Evolutionary conservation across 345 rosid genomes (phyloP).

Genomic region (Psidium guajava): DNA sequence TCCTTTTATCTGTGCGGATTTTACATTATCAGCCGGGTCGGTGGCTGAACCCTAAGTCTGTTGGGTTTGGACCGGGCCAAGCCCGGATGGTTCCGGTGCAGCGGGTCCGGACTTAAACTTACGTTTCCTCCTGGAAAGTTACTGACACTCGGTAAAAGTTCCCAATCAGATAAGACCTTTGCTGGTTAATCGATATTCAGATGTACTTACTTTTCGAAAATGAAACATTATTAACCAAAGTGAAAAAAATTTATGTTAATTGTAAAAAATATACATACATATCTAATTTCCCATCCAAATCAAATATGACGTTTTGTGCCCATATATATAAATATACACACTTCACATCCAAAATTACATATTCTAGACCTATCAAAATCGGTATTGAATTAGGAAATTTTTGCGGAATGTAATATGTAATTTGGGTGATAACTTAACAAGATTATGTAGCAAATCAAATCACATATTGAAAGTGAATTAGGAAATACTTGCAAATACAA

Average conservation of each 20-base stretch:
- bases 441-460: not conserved
- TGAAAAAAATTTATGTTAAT: not conserved
- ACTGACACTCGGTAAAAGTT: not conserved
- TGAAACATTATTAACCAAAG: not conserved
- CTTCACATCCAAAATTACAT: not conserved
- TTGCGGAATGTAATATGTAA: not conserved
- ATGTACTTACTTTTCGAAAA: not conserved
- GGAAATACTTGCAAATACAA: not conserved
- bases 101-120: not conserved
- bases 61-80: not conserved
- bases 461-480: not conserved
- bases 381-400: not conserved
- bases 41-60: not conserved
- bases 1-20: not conserved
- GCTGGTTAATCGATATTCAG: too few relatives aligned
- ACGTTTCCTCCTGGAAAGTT: not conserved
- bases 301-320: too few relatives aligned
- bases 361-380: not conserved
- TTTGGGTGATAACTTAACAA: not conserved
- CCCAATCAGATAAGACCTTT: not conserved
- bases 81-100: not conserved
- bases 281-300: too few relatives aligned
- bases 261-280: too few relatives aligned
- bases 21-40: not conserved
- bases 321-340: not conserved